Evolutionary conservation across 164 flowering plant species (phyloP).

Genomic region (Litsea cubeba): DNA sequence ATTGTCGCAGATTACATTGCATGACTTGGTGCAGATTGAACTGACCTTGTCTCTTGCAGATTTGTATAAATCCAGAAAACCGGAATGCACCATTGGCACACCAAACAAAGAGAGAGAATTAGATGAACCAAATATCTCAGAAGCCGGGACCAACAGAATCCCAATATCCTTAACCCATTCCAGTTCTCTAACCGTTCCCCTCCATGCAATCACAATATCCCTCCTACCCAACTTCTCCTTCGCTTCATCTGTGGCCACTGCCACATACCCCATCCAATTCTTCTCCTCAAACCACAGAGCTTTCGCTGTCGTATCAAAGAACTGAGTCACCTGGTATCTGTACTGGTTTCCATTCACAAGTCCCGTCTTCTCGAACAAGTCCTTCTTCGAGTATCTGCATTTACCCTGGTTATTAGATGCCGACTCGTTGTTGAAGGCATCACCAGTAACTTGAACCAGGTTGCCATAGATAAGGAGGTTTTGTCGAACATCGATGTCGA

Average conservation of each 20-base stretch:
- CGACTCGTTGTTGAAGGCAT: slow-evolving; percentile 34
- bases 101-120: not conserved
- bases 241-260: slow-evolving; percentile 58
- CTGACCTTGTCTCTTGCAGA: slow-evolving; percentile 41
- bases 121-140: slow-evolving; percentile 13
- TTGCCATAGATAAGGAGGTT: slow-evolving; percentile 47
- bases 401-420: slow-evolving; percentile 36
- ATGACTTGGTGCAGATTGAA: too few relatives aligned
- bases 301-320: slow-evolving; percentile 38
- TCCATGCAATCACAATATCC: slow-evolving; percentile 44
- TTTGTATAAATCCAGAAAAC: slow-evolving; percentile 36
- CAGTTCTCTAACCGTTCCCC: slow-evolving; percentile 26
- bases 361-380: slow-evolving; percentile 27
- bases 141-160: slow-evolving; percentile 24
- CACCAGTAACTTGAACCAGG: slow-evolving; percentile 28
- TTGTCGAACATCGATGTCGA: slow-evolving; percentile 44
- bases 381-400: slow-evolving; percentile 26
- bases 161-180: slow-evolving; percentile 38
- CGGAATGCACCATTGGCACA: slow-evolving; percentile 27
- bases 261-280: slow-evolving; percentile 54
- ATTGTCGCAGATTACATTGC: too few relatives aligned
- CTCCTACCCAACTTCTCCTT: slow-evolving; percentile 33
- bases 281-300: slow-evolving; percentile 38
- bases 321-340: slow-evolving; percentile 32
- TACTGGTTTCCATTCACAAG: slow-evolving; percentile 17